These are phyloP conservation scores for Xylaria sp. DNA, from an alignment of 2,329 filamentous ascomycete genomes.

Conservation along the genomic window DNA sequence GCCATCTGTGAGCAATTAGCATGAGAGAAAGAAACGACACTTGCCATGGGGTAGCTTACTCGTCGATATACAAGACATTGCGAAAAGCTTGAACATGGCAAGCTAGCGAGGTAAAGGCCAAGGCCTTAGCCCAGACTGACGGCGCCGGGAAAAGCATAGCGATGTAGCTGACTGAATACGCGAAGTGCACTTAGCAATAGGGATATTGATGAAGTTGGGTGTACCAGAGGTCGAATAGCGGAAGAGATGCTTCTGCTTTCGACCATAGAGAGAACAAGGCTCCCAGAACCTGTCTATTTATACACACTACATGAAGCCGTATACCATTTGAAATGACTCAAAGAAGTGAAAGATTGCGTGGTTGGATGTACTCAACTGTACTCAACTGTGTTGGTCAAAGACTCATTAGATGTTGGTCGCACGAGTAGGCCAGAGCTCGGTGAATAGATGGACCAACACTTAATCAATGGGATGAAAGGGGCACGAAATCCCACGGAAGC, in stretches of 20 bases:
- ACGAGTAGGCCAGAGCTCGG: neutral
- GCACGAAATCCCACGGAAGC: neutral
- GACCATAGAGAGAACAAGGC: neutral
- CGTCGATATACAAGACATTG: constrained; percentile 14
- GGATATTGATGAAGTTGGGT: neutral
- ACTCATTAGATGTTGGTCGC: neutral
- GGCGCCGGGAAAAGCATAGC: neutral
- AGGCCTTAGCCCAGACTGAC: neutral
- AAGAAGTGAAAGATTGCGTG: neutral
- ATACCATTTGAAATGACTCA: neutral
- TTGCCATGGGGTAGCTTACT: neutral
- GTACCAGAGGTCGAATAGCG: no score
- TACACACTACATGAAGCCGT: no score
- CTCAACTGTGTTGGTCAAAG: neutral
- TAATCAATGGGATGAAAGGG: neutral
- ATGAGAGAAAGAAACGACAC: neutral
- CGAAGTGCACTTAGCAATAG: neutral
- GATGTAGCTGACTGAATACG: neutral
- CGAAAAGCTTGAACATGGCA: constrained; percentile 6
- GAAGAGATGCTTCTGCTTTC: neutral
- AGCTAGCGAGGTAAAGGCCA: neutral
- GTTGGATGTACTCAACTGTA: no score
- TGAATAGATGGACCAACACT: neutral
- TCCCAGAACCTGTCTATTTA: neutral
- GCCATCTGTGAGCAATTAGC: constrained; percentile 8